Conservation (phyloP, 1,284 basidiomycete genomes). For the Schizopora paradoxa region DNA sequence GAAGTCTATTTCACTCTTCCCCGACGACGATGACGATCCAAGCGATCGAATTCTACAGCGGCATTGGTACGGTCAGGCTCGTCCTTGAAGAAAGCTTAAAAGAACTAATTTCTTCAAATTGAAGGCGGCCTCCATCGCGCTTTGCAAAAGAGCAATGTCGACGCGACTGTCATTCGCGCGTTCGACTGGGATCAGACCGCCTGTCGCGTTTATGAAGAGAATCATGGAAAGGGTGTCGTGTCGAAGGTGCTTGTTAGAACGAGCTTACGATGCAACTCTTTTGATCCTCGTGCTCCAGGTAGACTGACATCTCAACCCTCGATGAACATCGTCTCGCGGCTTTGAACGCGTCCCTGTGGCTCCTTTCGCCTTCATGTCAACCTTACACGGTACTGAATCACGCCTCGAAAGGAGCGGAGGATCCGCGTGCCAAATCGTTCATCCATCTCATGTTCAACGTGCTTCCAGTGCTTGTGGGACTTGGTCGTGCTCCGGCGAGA, state of each 20-base stretch:
- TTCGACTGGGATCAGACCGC: conserved; percentile 77
- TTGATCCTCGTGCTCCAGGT: conserved; percentile 5
- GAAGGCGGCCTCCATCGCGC: conserved; percentile 69
- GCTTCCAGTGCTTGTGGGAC: conserved; percentile 50
- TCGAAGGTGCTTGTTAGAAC: conserved; percentile 38
- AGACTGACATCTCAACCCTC: conserved; percentile 63
- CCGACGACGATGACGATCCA: conserved; percentile 30
- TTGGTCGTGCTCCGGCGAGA: conserved; percentile 43
- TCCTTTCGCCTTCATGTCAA: conserved; percentile 74
- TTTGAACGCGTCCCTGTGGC: conserved; percentile 55
- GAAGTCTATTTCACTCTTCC: conserved; percentile 2
- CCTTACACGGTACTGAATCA: conserved; percentile 76
- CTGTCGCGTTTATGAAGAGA: conserved; percentile 57
- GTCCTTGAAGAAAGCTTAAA: not conserved
- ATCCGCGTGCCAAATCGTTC: conserved; percentile 73
- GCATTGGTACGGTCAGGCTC: conserved; percentile 47
- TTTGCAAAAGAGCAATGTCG: conserved; percentile 44
- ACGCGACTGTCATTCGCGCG: conserved; percentile 46
- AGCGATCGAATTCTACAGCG: conserved; percentile 72
- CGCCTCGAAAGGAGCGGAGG: conserved; percentile 56
- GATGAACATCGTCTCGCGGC: conserved; percentile 39
- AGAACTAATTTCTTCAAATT: not conserved
- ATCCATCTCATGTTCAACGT: conserved; percentile 60
- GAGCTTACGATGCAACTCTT: not conserved
- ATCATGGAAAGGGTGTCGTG: conserved; percentile 42